Base-by-base conservation (phyloP, 208 protist genomes). In the Crithidia expoeki region DNA sequence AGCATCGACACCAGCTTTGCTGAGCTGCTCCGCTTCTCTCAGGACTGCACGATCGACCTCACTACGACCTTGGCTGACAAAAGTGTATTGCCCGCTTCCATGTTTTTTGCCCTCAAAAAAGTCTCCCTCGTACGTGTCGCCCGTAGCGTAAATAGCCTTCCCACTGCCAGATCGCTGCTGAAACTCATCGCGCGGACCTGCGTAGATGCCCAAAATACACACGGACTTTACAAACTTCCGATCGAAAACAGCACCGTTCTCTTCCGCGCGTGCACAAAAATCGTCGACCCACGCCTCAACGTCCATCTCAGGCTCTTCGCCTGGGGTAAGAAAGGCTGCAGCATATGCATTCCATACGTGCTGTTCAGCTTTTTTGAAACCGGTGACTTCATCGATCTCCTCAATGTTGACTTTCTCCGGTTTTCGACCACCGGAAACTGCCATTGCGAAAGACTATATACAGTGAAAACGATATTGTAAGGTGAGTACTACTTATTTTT, bases 41-140 rank as follows among this genome's bases (percentile, higher is more conserved):
- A 90, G 79, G 19, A 97, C 80, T 40, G 94, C 75, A 28, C 81
- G 78, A 66, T 97, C 93, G 9, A 81, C 85, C 64, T 97, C 93
- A 51, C 85, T 93, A 3, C 64, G 58, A 44, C 82, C 88, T 44
- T 85, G 80, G 60, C 83, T 90, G 6, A 79, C 76, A 72, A 92
- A 93, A 2, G 81, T 72, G 78, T 97, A 97, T 36, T 80, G 79
- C 0, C 93, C 93, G 56, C 64, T 83, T 0, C 93, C 93, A 70
- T 97, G 86, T 68, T 94, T 94, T 56, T 97, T 94, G 11, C 87
- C 93, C 59, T 94, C 88, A 51, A 94, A 95, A 63, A 94, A 97
- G 62, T 95, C 86, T 14, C 93, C 93, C 17, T 97, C 93, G 74
- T 95, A 97, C 16, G 80, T 82, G 65, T 97, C 93, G 34, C 90